Conservation (phyloP, 257 asterid genomes). For the Solanum medicagineum region DNA sequence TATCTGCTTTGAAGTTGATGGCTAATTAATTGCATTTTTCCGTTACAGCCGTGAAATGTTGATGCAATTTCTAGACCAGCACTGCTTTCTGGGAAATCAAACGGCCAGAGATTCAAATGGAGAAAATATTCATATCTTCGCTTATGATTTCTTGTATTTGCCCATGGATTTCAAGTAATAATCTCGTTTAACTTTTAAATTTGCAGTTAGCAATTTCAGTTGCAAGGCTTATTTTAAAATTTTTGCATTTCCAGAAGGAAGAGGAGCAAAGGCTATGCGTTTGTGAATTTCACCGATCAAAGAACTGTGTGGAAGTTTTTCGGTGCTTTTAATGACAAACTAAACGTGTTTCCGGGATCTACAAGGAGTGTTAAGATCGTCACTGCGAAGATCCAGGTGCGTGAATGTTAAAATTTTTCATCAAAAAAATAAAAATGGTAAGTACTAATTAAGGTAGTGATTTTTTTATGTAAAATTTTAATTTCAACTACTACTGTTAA, state of each 20-base stretch:
- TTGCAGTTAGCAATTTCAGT: neutral
- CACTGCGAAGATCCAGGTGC: slow-evolving; percentile 53
- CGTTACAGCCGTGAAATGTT: slow-evolving; percentile 29
- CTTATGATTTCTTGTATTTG: slow-evolving; percentile 59
- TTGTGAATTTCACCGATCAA: slow-evolving; percentile 45
- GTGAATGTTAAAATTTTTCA: neutral
- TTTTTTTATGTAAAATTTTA: neutral
- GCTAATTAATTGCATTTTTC: neutral
- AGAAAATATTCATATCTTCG: neutral
- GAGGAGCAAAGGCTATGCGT: slow-evolving; percentile 51
- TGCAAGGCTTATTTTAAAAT: neutral
- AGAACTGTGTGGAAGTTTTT: slow-evolving; percentile 27
- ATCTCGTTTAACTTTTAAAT: neutral
- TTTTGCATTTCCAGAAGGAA: slow-evolving; percentile 14
- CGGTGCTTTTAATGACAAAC: slow-evolving; percentile 2
- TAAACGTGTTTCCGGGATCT: slow-evolving; percentile 16
- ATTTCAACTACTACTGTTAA: neutral
- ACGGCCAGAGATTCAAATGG: neutral
- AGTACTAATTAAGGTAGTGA: neutral
- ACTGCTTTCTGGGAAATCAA: slow-evolving; percentile 27
- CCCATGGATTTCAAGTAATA: slow-evolving; percentile 54
- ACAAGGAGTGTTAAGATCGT: slow-evolving; percentile 27
- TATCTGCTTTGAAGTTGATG: neutral
- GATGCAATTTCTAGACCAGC: slow-evolving; percentile 20
- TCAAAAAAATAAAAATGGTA: too few relatives aligned